Base-by-base conservation (phyloP, 2,329 filamentous ascomycete species). In the Neophaeococcomyces mojaviensis region DNA sequence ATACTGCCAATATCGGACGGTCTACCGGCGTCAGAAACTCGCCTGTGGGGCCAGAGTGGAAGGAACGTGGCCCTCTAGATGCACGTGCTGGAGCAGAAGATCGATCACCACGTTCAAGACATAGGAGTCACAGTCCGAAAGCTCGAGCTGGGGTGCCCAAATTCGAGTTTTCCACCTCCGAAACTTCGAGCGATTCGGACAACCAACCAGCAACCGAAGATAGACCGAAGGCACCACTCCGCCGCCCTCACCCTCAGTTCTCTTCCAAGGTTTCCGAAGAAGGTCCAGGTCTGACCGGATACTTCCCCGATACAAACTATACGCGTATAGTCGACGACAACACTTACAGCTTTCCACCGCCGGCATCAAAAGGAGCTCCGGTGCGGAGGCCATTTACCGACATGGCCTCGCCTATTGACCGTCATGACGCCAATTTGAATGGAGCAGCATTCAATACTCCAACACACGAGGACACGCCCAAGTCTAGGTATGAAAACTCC, bases 11-110 rank as follows among this genome's bases (percentile, higher is more conserved):
- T 13, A 54, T 79, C 7, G 67, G 68, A 36, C 69, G 75, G 36
- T 77, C 77, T 44, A 64, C 71, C 10, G 80, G 73, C 54, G 70
- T 72, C 46, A 70, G 74, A 31, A 70, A 73, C 53, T 68, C 72
- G 2, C 68, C 72, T 3, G 55, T 62, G n/a, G 61, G 61, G 8
- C 56, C 61, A 16, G 58, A 56, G 4, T 50, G 49, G 47, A 49
- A 52, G 13, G 55, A 55, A 33, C 48, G 48, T 20, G 55, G 45
- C 48, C 61, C 48, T 56, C 61, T 49, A 50, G 65, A 30, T 59
- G 60, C 26, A 63, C 63, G n/a, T 62, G 63, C 49, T 60, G 62
- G 16, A 56, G 63, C 16, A 65, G 64, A 49, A 60, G 64, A 39
- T 55, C 51, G 16, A 58, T 57, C 37, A 12, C 49, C 36, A 30